Evolutionary conservation across 2,329 filamentous ascomycete genomes (phyloP).

Genomic region (Scytalidium lignicola): DNA sequence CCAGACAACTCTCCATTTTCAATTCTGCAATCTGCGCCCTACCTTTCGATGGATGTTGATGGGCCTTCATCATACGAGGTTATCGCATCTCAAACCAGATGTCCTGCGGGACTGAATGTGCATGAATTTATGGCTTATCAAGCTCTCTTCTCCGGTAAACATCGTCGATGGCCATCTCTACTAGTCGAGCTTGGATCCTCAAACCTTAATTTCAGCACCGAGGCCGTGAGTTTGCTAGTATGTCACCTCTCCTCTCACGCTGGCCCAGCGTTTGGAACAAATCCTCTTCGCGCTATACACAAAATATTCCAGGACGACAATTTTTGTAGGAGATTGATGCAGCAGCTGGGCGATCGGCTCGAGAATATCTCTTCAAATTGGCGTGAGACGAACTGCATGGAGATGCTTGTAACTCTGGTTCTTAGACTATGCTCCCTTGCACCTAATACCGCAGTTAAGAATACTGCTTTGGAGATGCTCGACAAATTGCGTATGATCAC

Average conservation of each 20-base stretch:
- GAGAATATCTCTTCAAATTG: constrained; percentile 47
- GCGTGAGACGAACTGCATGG: constrained; percentile 55
- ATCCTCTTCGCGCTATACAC: constrained; percentile 42
- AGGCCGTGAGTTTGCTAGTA: constrained; percentile 44
- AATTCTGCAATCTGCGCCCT: constrained; percentile 7
- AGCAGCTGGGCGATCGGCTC: constrained; percentile 43
- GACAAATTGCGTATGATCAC: constrained; percentile 36
- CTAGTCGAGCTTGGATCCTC: constrained; percentile 45
- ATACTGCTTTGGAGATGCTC: constrained; percentile 30
- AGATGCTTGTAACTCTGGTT: constrained; percentile 46
- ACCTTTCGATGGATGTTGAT: constrained; percentile 12
- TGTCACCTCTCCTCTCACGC: constrained; percentile 47
- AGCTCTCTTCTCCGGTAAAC: constrained; percentile 36
- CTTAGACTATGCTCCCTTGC: constrained; percentile 33
- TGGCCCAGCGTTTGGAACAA: constrained; percentile 38
- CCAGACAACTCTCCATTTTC: constrained; percentile 25
- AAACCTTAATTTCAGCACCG: constrained; percentile 55
- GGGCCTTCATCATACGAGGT: constrained; percentile 36
- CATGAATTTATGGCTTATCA: constrained; percentile 46
- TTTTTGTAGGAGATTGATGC: constrained; percentile 44
- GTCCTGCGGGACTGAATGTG: constrained; percentile 38
- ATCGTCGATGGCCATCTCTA: constrained; percentile 42
- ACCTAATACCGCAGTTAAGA: constrained; percentile 1
- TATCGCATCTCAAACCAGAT: constrained; percentile 39
- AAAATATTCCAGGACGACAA: constrained; percentile 39